Conservation (phyloP, 495 filamentous ascomycete genomes). For the Pseudotulostoma volvatum region DNA sequence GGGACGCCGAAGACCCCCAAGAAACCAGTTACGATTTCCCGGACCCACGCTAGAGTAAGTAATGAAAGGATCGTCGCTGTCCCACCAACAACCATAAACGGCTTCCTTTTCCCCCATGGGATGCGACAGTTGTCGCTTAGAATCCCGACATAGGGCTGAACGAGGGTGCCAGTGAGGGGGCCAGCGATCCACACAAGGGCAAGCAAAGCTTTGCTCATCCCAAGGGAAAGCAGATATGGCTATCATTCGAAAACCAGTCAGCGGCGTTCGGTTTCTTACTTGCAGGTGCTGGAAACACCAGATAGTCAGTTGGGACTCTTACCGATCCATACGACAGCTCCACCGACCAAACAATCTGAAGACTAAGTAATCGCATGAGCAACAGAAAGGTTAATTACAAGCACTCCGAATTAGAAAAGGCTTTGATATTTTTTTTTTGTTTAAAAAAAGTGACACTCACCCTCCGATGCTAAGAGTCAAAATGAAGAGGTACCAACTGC, state of each 20-base stretch:
- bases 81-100: constrained; percentile 71
- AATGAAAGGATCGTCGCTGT: constrained; percentile 55
- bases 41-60: constrained; percentile 66
- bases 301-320: too few species aligned
- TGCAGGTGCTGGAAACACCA: too few species aligned
- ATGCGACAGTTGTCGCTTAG: constrained; percentile 73
- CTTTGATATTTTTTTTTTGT: too few species aligned
- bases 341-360: constrained; percentile 91
- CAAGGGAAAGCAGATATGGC: constrained; percentile 57
- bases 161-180: constrained; percentile 67
- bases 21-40: constrained; percentile 56
- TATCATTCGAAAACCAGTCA: constrained; percentile 9
- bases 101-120: constrained; percentile 69
- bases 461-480: constrained; percentile 71
- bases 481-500: constrained; percentile 64
- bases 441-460: too few species aligned
- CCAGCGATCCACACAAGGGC: constrained; percentile 91
- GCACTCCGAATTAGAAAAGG: too few species aligned
- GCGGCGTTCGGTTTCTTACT: too few species aligned
- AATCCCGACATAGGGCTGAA: constrained; percentile 90
- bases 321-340: constrained; percentile 75
- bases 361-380: constrained; percentile 18
- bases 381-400: constrained; percentile 1
- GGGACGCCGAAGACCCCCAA: constrained; percentile 56
- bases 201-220: constrained; percentile 83